These are phyloP conservation scores for Chlamydomonas sp. DNA, from an alignment of 139 green algal species.

Conservation along the genomic window DNA sequence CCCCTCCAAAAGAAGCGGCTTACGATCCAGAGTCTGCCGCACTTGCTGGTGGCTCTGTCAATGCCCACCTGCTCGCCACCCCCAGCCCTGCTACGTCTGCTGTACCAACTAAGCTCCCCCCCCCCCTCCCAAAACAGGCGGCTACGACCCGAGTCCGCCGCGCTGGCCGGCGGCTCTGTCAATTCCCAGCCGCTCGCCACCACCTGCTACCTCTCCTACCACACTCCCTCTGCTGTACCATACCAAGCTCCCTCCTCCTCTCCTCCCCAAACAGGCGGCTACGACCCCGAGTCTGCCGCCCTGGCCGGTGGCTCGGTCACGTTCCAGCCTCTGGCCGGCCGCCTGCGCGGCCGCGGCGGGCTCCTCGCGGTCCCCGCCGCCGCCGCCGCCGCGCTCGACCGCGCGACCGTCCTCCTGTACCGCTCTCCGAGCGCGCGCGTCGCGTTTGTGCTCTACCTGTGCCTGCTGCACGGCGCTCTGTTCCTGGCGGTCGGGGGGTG, in stretches of 20 bases:
- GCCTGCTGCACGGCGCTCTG: conserved; percentile 20
- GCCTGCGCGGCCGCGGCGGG: conserved; percentile 19
- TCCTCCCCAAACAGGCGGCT: too few species aligned
- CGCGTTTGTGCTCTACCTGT: conserved; percentile 20
- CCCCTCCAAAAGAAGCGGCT: too few species aligned
- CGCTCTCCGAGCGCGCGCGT: conserved; percentile 20
- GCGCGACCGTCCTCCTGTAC: conserved; percentile 24
- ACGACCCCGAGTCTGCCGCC: conserved; percentile 24
- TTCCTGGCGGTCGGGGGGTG: too few species aligned
- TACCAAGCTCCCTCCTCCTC: too few species aligned
- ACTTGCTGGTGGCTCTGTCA: conserved; percentile 20
- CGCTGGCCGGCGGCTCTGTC: too few species aligned
- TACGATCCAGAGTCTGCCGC: conserved; percentile 27
- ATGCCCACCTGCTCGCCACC: conserved; percentile 21
- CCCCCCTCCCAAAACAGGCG: too few species aligned
- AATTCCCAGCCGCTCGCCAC: too few species aligned
- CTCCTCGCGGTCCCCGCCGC: conserved; percentile 9
- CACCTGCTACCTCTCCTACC: too few species aligned
- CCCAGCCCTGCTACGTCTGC: too few species aligned
- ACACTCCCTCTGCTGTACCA: too few species aligned
- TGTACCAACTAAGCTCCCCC: too few species aligned
- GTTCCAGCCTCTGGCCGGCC: conserved; percentile 25
- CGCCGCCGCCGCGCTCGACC: conserved; percentile 18
- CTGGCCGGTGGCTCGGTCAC: conserved; percentile 23
- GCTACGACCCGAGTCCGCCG: too few species aligned